A percentile compares a stretch with the other conserved stretches of the same genome.
Conservation (phyloP, 495 filamentous ascomycete genomes). For the Penicillium salamii region DNA sequence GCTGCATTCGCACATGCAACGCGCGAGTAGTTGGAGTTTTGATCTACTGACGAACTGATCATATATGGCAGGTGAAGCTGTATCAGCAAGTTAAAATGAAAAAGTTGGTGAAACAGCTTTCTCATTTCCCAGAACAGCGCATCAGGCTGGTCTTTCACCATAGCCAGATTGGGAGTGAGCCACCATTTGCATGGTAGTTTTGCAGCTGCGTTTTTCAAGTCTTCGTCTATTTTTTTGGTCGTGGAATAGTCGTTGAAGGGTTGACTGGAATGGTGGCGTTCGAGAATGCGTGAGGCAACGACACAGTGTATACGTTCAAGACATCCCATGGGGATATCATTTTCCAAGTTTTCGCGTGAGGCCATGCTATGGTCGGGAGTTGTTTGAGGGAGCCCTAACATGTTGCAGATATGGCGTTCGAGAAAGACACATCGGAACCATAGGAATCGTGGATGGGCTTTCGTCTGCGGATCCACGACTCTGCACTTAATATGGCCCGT, state of each 20-base stretch:
- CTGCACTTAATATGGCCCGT: conserved; percentile 3
- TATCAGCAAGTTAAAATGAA: conserved; percentile 36
- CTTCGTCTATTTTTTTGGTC: conserved; percentile 38
- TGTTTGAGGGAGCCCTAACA: conserved; percentile 47
- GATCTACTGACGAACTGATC: conserved; percentile 10
- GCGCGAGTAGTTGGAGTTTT: conserved; percentile 28
- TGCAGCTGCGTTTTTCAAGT: conserved; percentile 31
- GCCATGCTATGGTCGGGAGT: conserved; percentile 32
- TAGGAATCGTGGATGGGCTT: conserved; percentile 13
- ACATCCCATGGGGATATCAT: conserved; percentile 10
- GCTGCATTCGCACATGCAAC: conserved; percentile 43
- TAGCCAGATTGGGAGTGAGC: conserved; percentile 1
- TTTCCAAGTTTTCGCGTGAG: neutral
- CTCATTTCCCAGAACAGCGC: conserved; percentile 14
- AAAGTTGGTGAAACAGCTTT: conserved; percentile 32
- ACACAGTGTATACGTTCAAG: conserved; percentile 13
- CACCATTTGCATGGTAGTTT: conserved; percentile 34
- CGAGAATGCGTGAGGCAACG: conserved; percentile 35
- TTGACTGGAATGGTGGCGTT: conserved; percentile 32
- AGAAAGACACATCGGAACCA: conserved; percentile 26
- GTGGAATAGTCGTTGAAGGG: conserved; percentile 10
- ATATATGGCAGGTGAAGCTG: conserved; percentile 34
- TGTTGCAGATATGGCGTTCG: conserved; percentile 44
- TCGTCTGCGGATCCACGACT: conserved; percentile 8
- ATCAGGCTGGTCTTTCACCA: neutral